A percentile compares a stretch with the other conserved stretches of the same genome.
phyloP scores from a whole-genome alignment of 805 yeast genomes.

The Metschnikowia shivogae region DNA sequence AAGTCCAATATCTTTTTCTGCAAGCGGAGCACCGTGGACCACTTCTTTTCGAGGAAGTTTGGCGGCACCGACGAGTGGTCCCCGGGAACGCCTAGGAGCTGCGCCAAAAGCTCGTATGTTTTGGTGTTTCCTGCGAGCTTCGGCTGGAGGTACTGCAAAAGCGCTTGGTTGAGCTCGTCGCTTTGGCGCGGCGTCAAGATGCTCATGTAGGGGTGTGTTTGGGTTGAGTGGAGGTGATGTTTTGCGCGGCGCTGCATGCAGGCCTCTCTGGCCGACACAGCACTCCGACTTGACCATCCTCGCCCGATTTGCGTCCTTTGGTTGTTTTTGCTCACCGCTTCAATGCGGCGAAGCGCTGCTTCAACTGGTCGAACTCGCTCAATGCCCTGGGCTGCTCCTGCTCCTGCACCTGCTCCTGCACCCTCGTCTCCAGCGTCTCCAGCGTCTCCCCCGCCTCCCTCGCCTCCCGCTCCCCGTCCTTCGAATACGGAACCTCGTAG shows the following conservation, averaged over 20 bases:
- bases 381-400: constrained; percentile 17
- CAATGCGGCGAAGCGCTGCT: constrained; percentile 74
- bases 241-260: constrained; percentile 1
- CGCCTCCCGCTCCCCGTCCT: constrained; percentile 28
- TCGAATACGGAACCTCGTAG: constrained; percentile 70
- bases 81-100: constrained; percentile 11
- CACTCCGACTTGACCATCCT: too few relatives aligned
- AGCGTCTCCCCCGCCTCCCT: too few relatives aligned
- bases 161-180: constrained; percentile 44
- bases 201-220: constrained; percentile 7
- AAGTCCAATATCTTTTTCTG: constrained; percentile 70
- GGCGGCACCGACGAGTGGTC: constrained; percentile 28
- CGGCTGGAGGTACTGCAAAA: constrained; percentile 46
- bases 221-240: not conserved
- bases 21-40: constrained; percentile 79
- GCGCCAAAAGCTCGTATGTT: constrained; percentile 5
- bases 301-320: too few relatives aligned
- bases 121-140: constrained; percentile 15
- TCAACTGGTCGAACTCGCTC: constrained; percentile 58
- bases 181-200: constrained; percentile 42
- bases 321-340: constrained; percentile 36
- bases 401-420: too few relatives aligned
- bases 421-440: too few relatives aligned
- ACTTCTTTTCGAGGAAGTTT: constrained; percentile 65
- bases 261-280: not conserved